Base-by-base conservation (phyloP, 2,329 filamentous ascomycete species). In the Penicillium sp. region DNA sequence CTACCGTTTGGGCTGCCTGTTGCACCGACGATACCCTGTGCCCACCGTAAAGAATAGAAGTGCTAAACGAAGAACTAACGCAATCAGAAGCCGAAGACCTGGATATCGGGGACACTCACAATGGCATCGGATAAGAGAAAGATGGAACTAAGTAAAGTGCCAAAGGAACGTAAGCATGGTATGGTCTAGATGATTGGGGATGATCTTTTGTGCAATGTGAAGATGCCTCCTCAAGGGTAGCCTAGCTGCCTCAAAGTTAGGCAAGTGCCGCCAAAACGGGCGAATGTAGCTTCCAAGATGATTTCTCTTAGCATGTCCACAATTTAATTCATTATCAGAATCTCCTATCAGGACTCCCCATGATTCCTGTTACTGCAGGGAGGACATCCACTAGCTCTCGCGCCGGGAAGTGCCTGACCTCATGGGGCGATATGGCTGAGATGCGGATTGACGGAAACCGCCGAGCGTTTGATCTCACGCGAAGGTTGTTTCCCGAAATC, bases 51-150 rank as follows among this genome's bases (percentile, higher is more conserved):
- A 58, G 23, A 41, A 58, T 52, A 46, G 56, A 58, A 44, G 56
- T 58, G 48, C 56, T 58, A 58, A 58, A 58, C 47, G 56, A 58
- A 30, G 56, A 21, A 52, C 56, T 58, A 7, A 6, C 35, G 19
- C 2, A 7, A 35, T 52, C 5, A 47, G 48, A 23, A 47, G 8
- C 17, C 8, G 35, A 19, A 7, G 19, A n/a, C 9, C 19, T 23
- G 45, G 13, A 15, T 6, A 15, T 11, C 9, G 17, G 5, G 21
- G 21, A 15, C 17, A 52, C 56, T 52, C 26, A 58, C 56, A 58
- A 58, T 58, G 56, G 23, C 56, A 58, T 58, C 19, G 56, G 17
- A 51, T 50, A 41, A 52, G 26, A 29, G 31, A 38, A 17, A 46
- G 5, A 52, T 38, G n/a, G 5, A 46, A 7, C 15, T 46, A 48